Base-by-base conservation (phyloP, 2,329 filamentous ascomycete species). In the Didymella sp. region DNA sequence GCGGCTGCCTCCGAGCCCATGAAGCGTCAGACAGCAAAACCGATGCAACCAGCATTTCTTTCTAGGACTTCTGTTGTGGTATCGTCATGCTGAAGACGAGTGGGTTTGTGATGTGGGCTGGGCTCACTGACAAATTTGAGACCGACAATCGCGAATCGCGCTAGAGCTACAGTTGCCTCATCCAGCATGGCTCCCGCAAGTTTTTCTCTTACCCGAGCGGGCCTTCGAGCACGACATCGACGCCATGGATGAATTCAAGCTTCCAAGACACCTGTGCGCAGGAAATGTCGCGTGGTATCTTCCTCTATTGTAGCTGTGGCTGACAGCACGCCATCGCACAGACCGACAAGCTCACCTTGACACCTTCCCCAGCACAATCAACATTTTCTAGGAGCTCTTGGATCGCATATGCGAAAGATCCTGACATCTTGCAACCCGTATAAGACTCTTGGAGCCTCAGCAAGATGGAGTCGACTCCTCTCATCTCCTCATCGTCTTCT, bases 391-490 rank as follows among this genome's bases (percentile, higher is more conserved):
- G 48, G 25, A 25, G 30, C n/a, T 46, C 49, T 42, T 44, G 44
- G 44, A 44, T 31, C 28, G 55, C 44, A 45, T 58, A 44, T 48
- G 49, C 55, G 33, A 53, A 52, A 37, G 17, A 44, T 22, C 25
- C 55, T 49, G 38, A 49, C 31, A 2, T 17, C 21, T 30, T 22
- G 9, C 25, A 15, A 27, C 21, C 27, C 22, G n/a, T 58, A 58
- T 58, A 58, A 58, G 44, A n/a, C n/a, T 15, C 6, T 37, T 45
- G 15, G 38, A 8, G 28, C 35, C n/a, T 17, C 43, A 38, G 15
- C 47, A 43, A 30, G 33, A 58, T 58, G 56, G 52, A 57, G 40
- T 45, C 41, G 37, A 48, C 51, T 51, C 56, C 51, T 50, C 52
- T 58, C 51, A 52, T 59, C 30, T 50, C 58, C 38, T 25, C 38